Evolutionary conservation across 768 basidiomycete species (phyloP).

Genomic region (Lepiota brunneoincarnata): DNA sequence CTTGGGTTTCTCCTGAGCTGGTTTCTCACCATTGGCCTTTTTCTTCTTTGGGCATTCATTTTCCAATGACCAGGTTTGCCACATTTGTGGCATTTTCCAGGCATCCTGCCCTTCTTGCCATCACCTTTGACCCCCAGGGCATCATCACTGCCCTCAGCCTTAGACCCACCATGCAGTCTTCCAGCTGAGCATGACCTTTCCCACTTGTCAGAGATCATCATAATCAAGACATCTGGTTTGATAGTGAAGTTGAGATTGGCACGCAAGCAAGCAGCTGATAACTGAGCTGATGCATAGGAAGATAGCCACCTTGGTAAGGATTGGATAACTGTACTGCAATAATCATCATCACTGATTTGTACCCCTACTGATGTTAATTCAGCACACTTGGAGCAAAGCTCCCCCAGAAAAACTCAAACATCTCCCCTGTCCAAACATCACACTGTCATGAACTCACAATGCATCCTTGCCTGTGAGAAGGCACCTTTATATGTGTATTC

Average conservation of each 20-base stretch:
- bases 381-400: conserved; percentile 20
- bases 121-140: conserved; percentile 15
- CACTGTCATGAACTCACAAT: conserved; percentile 25
- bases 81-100: too few relatives aligned
- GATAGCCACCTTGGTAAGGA: conserved; percentile 27
- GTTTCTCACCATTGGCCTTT: too few relatives aligned
- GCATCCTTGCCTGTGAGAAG: too few relatives aligned
- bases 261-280: too few relatives aligned
- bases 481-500: too few relatives aligned
- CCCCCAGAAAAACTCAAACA: conserved; percentile 26
- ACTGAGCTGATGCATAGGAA: too few relatives aligned
- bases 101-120: conserved; percentile 9
- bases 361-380: conserved; percentile 27
- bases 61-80: too few relatives aligned
- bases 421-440: conserved; percentile 26
- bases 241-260: conserved; percentile 11
- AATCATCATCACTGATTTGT: conserved; percentile 26
- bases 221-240: conserved; percentile 20
- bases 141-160: conserved; percentile 19
- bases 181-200: conserved; percentile 14
- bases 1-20: too few relatives aligned
- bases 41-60: too few relatives aligned
- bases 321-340: conserved; percentile 27
- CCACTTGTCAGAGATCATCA: conserved; percentile 26
- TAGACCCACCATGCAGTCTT: not conserved